Conservation (phyloP, 805 yeast genomes). For the Saccharomycopsis babjevae region DNA sequence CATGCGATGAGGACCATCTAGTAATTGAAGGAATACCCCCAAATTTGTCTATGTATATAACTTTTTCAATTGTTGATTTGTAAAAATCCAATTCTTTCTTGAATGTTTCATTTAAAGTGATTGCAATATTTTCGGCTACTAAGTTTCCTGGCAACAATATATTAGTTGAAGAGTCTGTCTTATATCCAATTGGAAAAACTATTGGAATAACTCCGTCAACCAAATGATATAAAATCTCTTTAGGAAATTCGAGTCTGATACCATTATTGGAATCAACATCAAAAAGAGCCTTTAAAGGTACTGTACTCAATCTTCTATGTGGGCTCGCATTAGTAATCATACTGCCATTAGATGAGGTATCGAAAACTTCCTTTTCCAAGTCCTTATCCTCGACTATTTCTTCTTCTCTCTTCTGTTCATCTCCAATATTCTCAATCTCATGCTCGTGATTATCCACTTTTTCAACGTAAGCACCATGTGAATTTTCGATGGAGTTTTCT, state of each 20-base stretch:
- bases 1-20: slow-evolving; percentile 73
- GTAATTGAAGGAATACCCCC: slow-evolving; percentile 93
- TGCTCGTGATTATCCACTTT: slow-evolving; percentile 18
- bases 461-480: slow-evolving; percentile 19
- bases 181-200: slow-evolving; percentile 45
- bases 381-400: background rate
- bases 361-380: background rate
- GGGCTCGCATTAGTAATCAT: background rate
- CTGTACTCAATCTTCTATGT: slow-evolving; percentile 3
- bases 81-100: slow-evolving; percentile 25
- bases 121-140: slow-evolving; percentile 32
- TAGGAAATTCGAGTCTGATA: slow-evolving; percentile 5
- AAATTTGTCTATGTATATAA: slow-evolving; percentile 63
- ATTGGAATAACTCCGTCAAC: slow-evolving; percentile 41
- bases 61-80: slow-evolving; percentile 53
- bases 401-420: background rate
- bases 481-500: slow-evolving; percentile 9
- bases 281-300: slow-evolving; percentile 11
- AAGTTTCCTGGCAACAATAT: slow-evolving; percentile 18
- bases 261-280: slow-evolving; percentile 10
- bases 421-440: background rate
- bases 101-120: slow-evolving; percentile 25
- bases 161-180: slow-evolving; percentile 28
- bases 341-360: background rate
- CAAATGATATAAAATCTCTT: slow-evolving; percentile 29